Evolutionary conservation across 352 stramenopile genomes (phyloP), one percentile per base, ranked within the genome.

Genomic region (Phytophthora litchii): DNA sequence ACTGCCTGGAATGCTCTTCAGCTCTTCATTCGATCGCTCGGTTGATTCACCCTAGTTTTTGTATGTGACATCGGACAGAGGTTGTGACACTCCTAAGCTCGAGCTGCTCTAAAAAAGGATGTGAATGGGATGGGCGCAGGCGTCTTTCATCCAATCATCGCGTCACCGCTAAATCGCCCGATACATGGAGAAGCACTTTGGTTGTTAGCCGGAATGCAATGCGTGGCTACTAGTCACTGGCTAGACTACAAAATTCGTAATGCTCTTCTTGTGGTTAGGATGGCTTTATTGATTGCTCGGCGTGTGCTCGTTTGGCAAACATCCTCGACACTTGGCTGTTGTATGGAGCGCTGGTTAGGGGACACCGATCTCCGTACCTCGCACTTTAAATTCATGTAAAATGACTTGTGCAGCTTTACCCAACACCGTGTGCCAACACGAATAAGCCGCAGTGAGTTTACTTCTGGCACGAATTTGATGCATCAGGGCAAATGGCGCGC

Each of bases 261-360:
- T 27, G 23, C 5, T 27, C 23, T 27, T 5, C 23, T 27, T 27
- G 23, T 27, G 23, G 5, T 27, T 27, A 5, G 23, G 5, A 27
- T 27, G 23, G 23, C 5, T 27, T 27, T n/a, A n/a, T 27, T 27
- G 5, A 27, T 27, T n/a, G n/a, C 2, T 29, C 17, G 23, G 23
- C 40, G 47, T 54, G 31, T 47, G 46, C 17, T 51, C 38, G 2
- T 11, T 52, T 12, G 53, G 46, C 54, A 14, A 45, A 45, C 38
- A 31, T 34, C 8, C 8, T 34, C 25, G 14, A 16, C 19, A 50
- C 36, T 61, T 55, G 50, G 0, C 7, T 35, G 56, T 52, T 47
- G 58, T 66, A 56, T 56, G 42, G 20, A 54, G 34, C 32, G 40
- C 25, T 60, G 58, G 50, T 61, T 66, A 66, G 58, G 57, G 58